phyloP scores from a whole-genome alignment of 768 basidiomycete species.

The Hypsizygus marmoreus region DNA sequence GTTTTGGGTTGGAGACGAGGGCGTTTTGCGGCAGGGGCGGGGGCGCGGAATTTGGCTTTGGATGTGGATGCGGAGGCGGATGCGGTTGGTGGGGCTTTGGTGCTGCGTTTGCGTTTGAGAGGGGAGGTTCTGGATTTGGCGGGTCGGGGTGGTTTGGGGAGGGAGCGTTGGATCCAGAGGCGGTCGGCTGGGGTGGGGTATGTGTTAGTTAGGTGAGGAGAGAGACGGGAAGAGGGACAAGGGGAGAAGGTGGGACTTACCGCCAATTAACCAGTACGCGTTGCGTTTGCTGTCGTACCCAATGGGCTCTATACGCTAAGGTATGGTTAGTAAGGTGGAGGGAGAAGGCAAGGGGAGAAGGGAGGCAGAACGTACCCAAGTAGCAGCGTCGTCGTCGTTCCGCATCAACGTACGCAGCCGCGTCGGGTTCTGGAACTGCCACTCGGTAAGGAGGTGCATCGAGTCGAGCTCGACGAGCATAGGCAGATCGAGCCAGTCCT shows the following conservation, averaged over 20 bases:
- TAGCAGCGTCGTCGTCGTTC: conserved; percentile 72
- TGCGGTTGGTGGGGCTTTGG: conserved; percentile 10
- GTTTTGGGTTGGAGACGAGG: conserved; percentile 16
- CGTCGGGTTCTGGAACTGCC: conserved; percentile 83
- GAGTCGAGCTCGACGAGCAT: conserved; percentile 76
- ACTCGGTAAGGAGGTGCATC: conserved; percentile 73
- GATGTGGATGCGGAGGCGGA: conserved; percentile 8
- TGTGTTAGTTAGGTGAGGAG: not conserved
- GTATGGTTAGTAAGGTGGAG: conserved; percentile 4
- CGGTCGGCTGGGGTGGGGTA: conserved; percentile 58
- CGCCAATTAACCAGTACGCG: conserved; percentile 85
- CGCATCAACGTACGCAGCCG: conserved; percentile 74
- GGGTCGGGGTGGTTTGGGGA: conserved; percentile 28
- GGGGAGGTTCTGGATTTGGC: conserved; percentile 36
- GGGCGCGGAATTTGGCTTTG: conserved; percentile 16
- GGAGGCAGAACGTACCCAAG: conserved; percentile 61
- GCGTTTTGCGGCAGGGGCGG: conserved; percentile 20
- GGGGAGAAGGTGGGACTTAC: conserved; percentile 38
- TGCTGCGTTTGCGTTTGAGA: conserved; percentile 42
- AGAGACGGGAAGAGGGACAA: not conserved
- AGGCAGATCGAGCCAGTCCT: conserved; percentile 71
- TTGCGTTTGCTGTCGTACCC: conserved; percentile 80
- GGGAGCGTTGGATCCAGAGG: conserved; percentile 82
- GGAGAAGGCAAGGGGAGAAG: conserved; percentile 5
- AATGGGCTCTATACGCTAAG: conserved; percentile 80